A percentile compares a stretch with the other conserved stretches of the same genome.
phyloP scores from a whole-genome alignment of 2,329 filamentous ascomycete species.

The Aspergillus hiratsukae region DNA sequence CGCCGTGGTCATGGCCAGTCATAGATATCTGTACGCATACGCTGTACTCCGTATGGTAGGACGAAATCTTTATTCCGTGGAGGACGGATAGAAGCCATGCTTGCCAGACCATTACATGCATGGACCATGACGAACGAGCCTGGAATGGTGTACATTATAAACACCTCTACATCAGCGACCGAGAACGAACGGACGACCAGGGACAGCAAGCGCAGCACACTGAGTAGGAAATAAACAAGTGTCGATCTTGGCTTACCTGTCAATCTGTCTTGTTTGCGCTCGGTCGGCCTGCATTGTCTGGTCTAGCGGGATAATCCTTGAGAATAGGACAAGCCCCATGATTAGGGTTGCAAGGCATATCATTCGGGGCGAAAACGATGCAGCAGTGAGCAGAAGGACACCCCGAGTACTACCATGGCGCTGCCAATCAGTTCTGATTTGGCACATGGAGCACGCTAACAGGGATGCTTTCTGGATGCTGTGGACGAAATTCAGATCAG shows the following conservation, averaged over 20 bases:
- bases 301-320: background rate
- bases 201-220: too few relatives aligned
- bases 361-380: background rate
- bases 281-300: background rate
- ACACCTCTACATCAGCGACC: background rate
- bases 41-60: too few relatives aligned
- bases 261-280: background rate
- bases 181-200: too few relatives aligned
- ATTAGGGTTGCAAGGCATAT: background rate
- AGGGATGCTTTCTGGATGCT: background rate
- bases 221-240: background rate
- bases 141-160: background rate
- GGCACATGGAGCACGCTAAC: slow-evolving; percentile 4
- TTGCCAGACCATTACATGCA: background rate
- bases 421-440: background rate
- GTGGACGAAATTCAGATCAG: slow-evolving; percentile 5
- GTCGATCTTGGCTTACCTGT: background rate
- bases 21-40: background rate
- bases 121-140: background rate
- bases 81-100: background rate
- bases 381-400: slow-evolving; percentile 1
- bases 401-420: slow-evolving; percentile 5
- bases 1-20: background rate
- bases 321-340: background rate
- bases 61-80: too few relatives aligned